Percentiles rank a stretch among this genome's conserved stretches.
Evolutionary conservation across 1,284 basidiomycete species (phyloP).

Genomic region (Ustilago tritici): DNA sequence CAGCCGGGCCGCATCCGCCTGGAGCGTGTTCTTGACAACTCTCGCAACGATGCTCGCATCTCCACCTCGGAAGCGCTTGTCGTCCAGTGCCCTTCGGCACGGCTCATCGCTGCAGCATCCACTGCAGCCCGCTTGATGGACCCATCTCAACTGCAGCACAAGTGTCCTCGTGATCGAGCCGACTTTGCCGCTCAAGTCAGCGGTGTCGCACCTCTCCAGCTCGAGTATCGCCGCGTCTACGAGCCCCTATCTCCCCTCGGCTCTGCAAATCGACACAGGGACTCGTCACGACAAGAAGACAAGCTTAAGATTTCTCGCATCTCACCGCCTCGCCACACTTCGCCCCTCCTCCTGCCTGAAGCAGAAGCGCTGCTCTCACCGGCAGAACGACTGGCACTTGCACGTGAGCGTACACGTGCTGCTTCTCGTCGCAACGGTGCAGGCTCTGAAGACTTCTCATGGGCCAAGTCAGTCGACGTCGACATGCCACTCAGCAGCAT

Average conservation of each 20-base stretch:
- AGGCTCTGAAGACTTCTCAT: conserved; percentile 42
- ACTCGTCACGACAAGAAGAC: conserved; percentile 26
- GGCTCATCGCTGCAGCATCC: conserved; percentile 35
- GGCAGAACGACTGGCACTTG: conserved; percentile 36
- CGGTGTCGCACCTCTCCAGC: conserved; percentile 63
- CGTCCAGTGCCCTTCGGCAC: conserved; percentile 63
- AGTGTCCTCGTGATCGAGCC: conserved; percentile 61
- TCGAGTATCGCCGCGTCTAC: conserved; percentile 55
- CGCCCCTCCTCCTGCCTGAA: conserved; percentile 45
- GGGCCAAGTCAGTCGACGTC: conserved; percentile 53
- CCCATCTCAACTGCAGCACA: conserved; percentile 36
- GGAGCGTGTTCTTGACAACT: conserved; percentile 63
- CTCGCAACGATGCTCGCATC: conserved; percentile 60
- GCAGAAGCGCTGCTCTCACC: conserved; percentile 43
- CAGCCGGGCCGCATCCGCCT: conserved; percentile 59
- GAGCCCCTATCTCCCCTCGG: conserved; percentile 25
- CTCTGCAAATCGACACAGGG: conserved; percentile 7
- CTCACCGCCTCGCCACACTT: conserved; percentile 49
- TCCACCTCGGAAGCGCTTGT: conserved; percentile 54
- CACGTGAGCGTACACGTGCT: conserved; percentile 38
- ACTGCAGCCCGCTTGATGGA: conserved; percentile 1
- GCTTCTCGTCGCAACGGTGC: conserved; percentile 31
- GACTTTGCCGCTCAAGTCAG: conserved; percentile 54
- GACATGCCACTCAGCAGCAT: conserved; percentile 59
- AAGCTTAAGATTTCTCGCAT: conserved; percentile 48